Evolutionary conservation across 768 basidiomycete genomes (phyloP).

Genomic region (Tylopilus vinaceipallidus): DNA sequence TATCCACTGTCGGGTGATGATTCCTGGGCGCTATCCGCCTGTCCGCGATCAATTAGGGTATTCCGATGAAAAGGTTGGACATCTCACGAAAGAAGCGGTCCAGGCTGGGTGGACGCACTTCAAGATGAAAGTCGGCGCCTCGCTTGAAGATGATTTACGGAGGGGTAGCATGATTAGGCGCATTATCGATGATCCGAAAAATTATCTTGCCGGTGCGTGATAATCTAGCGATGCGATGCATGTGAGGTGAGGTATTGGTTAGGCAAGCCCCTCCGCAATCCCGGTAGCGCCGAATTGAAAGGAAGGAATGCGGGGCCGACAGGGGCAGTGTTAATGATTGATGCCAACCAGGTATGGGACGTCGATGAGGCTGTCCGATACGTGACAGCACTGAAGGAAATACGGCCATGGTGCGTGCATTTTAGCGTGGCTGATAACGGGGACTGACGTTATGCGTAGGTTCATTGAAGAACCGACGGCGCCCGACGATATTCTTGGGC

Average conservation of each 20-base stretch:
- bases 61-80: constrained; percentile 82
- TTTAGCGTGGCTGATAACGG: background rate
- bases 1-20: background rate
- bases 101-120: constrained; percentile 91
- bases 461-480: constrained; percentile 96
- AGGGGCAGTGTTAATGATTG: constrained; percentile 91
- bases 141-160: constrained; percentile 75
- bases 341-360: constrained; percentile 95
- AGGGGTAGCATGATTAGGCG: constrained; percentile 84
- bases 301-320: constrained; percentile 93
- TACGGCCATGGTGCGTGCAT: constrained; percentile 40
- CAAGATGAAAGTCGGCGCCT: constrained; percentile 95
- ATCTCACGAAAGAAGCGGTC: constrained; percentile 83
- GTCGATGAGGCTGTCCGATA: constrained; percentile 87
- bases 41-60: constrained; percentile 51
- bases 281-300: constrained; percentile 53
- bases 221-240: background rate
- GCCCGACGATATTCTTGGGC: constrained; percentile 86
- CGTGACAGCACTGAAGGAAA: constrained; percentile 68
- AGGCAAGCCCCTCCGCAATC: constrained; percentile 44
- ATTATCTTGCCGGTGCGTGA: constrained; percentile 52
- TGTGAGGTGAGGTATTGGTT: constrained; percentile 6
- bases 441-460: constrained; percentile 38
- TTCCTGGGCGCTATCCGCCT: background rate
- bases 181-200: constrained; percentile 87